Conservation (phyloP, 805 yeast species). For the Metschnikowia lochheadii region DNA sequence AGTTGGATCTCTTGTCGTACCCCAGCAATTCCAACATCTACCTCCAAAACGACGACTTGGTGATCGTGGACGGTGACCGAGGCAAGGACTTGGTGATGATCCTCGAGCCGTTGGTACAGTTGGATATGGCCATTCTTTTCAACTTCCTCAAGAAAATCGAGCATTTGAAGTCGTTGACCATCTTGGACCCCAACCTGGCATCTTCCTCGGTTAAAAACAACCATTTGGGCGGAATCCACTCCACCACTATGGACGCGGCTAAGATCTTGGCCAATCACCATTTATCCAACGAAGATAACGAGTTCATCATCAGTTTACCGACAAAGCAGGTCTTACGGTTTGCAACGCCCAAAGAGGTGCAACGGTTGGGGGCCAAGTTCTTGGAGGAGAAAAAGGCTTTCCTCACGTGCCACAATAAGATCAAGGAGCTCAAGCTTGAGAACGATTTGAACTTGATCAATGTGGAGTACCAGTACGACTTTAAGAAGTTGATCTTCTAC, state of each 20-base stretch:
- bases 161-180: constrained; percentile 53
- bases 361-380: constrained; percentile 57
- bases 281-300: constrained; percentile 48
- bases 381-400: constrained; percentile 71
- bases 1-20: constrained; percentile 64
- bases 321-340: constrained; percentile 74
- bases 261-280: constrained; percentile 32
- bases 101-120: constrained; percentile 57
- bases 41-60: constrained; percentile 59
- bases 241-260: constrained; percentile 35
- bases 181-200: constrained; percentile 23
- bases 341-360: constrained; percentile 68
- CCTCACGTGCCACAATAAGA: constrained; percentile 53
- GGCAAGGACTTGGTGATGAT: constrained; percentile 78
- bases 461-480: constrained; percentile 44
- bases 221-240: constrained; percentile 34
- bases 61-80: constrained; percentile 78
- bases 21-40: constrained; percentile 61
- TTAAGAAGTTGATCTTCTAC: constrained; percentile 43
- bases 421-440: constrained; percentile 46
- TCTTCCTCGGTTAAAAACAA: constrained; percentile 20
- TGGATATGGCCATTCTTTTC: constrained; percentile 64
- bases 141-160: constrained; percentile 72
- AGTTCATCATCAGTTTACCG: constrained; percentile 61
- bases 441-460: constrained; percentile 40